Evolutionary conservation across 2,329 filamentous ascomycete species (phyloP).

Genomic region (Aspergillus unguis): DNA sequence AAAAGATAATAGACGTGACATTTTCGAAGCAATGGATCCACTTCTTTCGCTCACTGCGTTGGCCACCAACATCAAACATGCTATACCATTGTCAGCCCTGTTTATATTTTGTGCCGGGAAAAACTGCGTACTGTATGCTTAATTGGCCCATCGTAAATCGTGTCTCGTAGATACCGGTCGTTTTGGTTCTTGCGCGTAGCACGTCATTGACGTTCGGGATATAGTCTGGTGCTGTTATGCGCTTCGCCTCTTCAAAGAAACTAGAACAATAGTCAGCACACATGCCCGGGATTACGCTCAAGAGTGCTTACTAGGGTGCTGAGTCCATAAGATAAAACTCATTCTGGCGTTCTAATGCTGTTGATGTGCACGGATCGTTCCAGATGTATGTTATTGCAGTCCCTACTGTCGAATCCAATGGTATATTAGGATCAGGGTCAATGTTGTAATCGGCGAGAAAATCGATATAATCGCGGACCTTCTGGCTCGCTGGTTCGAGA

Average conservation of each 20-base stretch:
- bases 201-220: constrained; percentile 94
- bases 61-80: constrained; percentile 98
- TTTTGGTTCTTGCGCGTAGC: constrained; percentile 92
- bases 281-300: constrained; percentile 15
- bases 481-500: constrained; percentile 70
- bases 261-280: constrained; percentile 48
- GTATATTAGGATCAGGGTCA: constrained; percentile 82
- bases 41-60: constrained; percentile 96
- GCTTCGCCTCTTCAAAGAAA: constrained; percentile 89
- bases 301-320: constrained; percentile 77
- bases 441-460: constrained; percentile 85
- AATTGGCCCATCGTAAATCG: constrained; percentile 97
- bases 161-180: constrained; percentile 98
- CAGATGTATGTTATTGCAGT: constrained; percentile 82
- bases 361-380: constrained; percentile 79
- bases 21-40: constrained; percentile 99
- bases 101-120: constrained; percentile 7
- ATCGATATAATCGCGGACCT: constrained; percentile 70
- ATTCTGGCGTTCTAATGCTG: constrained; percentile 86
- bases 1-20: constrained; percentile 99
- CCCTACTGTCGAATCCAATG: constrained; percentile 76
- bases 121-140: constrained; percentile 82
- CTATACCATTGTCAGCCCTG: constrained; percentile 48
- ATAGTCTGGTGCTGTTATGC: constrained; percentile 81
- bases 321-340: constrained; percentile 99